Percentiles rank a stretch among this genome's conserved stretches.
phyloP scores from a whole-genome alignment of 164 flowering plant genomes.

The Piper betle region DNA sequence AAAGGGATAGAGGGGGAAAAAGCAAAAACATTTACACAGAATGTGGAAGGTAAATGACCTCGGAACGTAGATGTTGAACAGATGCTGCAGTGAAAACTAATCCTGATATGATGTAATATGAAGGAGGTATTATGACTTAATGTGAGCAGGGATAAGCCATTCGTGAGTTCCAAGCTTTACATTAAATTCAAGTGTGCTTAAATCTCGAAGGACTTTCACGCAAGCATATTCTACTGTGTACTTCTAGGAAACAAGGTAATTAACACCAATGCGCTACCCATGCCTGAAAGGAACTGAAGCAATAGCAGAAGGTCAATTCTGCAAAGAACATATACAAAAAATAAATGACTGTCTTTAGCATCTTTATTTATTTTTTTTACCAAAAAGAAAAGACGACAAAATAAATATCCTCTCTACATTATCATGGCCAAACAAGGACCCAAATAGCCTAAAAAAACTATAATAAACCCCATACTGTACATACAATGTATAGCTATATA shows the following conservation, averaged over 20 bases:
- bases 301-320: slow-evolving; percentile 6
- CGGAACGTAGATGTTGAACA: slow-evolving; percentile 84
- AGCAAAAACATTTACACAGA: background rate
- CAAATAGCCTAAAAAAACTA: too few species aligned
- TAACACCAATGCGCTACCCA: slow-evolving; percentile 95
- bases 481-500: too few species aligned
- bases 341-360: background rate
- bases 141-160: slow-evolving; percentile 68
- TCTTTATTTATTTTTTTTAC: too few species aligned
- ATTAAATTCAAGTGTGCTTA: slow-evolving; percentile 36
- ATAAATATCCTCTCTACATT: too few species aligned
- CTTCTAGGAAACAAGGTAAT: slow-evolving; percentile 71
- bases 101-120: slow-evolving; percentile 82
- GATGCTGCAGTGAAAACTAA: slow-evolving; percentile 73
- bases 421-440: too few species aligned
- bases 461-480: too few species aligned
- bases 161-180: slow-evolving; percentile 48
- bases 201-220: slow-evolving; percentile 63
- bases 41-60: slow-evolving; percentile 29
- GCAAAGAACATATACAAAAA: background rate
- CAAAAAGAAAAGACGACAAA: too few species aligned
- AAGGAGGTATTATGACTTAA: slow-evolving; percentile 63
- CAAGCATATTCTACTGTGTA: slow-evolving; percentile 72
- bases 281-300: slow-evolving; percentile 83
- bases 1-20: background rate